These are phyloP conservation scores for Paecilomyces sp. DNA, from an alignment of 2,329 filamentous ascomycete species.

Conservation along the genomic window DNA sequence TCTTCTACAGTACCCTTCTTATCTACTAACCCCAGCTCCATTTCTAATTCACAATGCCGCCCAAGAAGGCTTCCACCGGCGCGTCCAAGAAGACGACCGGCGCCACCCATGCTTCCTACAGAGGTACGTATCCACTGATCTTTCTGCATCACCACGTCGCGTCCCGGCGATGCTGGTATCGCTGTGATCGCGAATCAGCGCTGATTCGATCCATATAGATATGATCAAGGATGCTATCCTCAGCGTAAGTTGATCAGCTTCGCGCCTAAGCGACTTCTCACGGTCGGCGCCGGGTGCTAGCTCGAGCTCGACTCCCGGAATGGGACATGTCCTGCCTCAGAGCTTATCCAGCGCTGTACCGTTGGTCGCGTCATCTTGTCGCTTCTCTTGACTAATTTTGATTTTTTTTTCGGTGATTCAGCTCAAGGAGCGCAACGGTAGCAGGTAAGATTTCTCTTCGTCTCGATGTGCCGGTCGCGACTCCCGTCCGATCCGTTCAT, in stretches of 20 bases:
- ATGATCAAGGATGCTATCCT: constrained; percentile 69
- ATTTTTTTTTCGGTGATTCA: constrained; percentile 32
- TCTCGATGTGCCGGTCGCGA: constrained; percentile 12
- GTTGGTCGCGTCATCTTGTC: not conserved
- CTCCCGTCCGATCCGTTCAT: constrained; percentile 8
- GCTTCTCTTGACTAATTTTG: not conserved
- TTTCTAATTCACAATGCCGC: constrained; percentile 48
- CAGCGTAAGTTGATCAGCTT: constrained; percentile 54
- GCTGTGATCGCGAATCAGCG: constrained; percentile 46
- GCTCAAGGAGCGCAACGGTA: constrained; percentile 65
- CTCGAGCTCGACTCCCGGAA: constrained; percentile 22
- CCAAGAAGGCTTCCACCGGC: constrained; percentile 53
- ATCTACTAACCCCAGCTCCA: constrained; percentile 10
- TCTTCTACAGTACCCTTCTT: constrained; percentile 9
- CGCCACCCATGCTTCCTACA: constrained; percentile 57
- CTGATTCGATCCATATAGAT: constrained; percentile 50
- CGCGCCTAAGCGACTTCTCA: constrained; percentile 39
- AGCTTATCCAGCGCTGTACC: not conserved
- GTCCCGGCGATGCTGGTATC: constrained; percentile 24
- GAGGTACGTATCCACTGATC: constrained; percentile 50
- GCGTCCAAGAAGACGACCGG: constrained; percentile 53
- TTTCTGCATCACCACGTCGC: constrained; percentile 41
- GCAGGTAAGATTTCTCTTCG: constrained; percentile 49
- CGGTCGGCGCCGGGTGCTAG: constrained; percentile 26
- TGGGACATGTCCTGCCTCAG: constrained; percentile 23